Conservation (phyloP, 1,284 basidiomycete species). For the Veloboletus limbatus region DNA sequence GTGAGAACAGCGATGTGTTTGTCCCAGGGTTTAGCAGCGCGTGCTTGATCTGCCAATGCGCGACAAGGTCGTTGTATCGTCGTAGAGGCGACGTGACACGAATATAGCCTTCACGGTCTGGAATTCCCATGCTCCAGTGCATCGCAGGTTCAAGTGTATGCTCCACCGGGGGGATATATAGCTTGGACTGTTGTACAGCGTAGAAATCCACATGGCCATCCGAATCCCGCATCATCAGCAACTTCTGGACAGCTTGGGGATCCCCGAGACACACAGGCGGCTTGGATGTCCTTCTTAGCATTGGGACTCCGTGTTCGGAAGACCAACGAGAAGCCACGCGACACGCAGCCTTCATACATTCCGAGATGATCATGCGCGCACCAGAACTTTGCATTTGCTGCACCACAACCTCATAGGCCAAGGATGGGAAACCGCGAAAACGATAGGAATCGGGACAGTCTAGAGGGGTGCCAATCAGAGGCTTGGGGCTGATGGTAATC, state of each 20-base stretch:
- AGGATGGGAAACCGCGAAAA: conserved; percentile 58
- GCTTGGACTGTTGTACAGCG: conserved; percentile 32
- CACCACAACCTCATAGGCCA: conserved; percentile 45
- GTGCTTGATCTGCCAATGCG: conserved; percentile 94
- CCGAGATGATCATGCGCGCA: conserved; percentile 62
- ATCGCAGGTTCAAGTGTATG: conserved; percentile 53
- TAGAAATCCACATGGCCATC: conserved; percentile 43
- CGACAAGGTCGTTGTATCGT: conserved; percentile 80
- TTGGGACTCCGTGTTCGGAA: conserved; percentile 57
- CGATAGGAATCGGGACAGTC: conserved; percentile 36
- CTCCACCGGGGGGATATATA: conserved; percentile 37
- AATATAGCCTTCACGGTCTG: conserved; percentile 70
- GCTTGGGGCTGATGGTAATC: conserved; percentile 27
- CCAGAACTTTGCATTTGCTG: conserved; percentile 36
- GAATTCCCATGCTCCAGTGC: conserved; percentile 75
- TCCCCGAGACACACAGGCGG: conserved; percentile 38
- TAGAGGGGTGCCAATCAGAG: conserved; percentile 28
- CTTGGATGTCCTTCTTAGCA: conserved; percentile 58
- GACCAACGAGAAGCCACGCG: conserved; percentile 77
- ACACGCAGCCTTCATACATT: conserved; percentile 84
- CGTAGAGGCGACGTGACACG: conserved; percentile 89
- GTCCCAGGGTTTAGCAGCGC: conserved; percentile 51
- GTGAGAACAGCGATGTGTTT: conserved; percentile 39
- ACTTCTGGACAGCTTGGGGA: conserved; percentile 31
- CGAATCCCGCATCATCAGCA: conserved; percentile 42